Evolutionary conservation across 768 basidiomycete species (phyloP), one percentile per base, ranked within the genome.

Genomic region (Pilatotrama ljubarskyi): DNA sequence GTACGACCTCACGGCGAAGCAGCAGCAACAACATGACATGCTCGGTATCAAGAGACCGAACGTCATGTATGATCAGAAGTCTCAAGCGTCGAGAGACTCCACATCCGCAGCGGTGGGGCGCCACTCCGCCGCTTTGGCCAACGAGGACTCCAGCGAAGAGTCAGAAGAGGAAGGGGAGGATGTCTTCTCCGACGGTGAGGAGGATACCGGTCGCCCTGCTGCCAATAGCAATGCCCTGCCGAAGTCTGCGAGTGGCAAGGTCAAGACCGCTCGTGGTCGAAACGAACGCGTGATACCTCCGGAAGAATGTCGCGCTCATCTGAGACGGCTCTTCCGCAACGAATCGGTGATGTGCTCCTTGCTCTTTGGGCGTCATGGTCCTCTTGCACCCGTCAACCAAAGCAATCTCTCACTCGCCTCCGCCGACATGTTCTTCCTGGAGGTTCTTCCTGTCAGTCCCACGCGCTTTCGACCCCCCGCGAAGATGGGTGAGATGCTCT

Each of bases 381-480:
- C 90, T 6, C 88, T 90, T 65, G 82, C 91, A 3, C 79, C 80
- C 32, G 72, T 90, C 44, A 80, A 81, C 18, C 69, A 72, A n/a
- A 80, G 82, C 22, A 84, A 82, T 50, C 79, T 93, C 9, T 85
- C 85, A 7, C 74, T 83, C 29, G 89, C 89, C 9, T 88, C 86
- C 29, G 90, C 95, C 43, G 97, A 98, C 72, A 94, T 98, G 84
- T 98, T 98, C 75, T 99, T 99, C 80, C 79, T 98, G 78, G 91
- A 95, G 35, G 93, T 91, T 52, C 73, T 99, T 20, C 86, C 93
- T 29, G 91, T 98, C 18, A 83, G 95, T 15, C 97, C 97, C 15
- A 96, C 93, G 7, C 91, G 96, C 36, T 99, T 98, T 80, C 87
- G 97, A 46, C 97, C 97, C 3, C 91, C 97, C 2, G 83, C 93